These are phyloP conservation scores for Beauveria rudraprayagi DNA, from an alignment of 2,329 filamentous ascomycete genomes.

Conservation along the genomic window DNA sequence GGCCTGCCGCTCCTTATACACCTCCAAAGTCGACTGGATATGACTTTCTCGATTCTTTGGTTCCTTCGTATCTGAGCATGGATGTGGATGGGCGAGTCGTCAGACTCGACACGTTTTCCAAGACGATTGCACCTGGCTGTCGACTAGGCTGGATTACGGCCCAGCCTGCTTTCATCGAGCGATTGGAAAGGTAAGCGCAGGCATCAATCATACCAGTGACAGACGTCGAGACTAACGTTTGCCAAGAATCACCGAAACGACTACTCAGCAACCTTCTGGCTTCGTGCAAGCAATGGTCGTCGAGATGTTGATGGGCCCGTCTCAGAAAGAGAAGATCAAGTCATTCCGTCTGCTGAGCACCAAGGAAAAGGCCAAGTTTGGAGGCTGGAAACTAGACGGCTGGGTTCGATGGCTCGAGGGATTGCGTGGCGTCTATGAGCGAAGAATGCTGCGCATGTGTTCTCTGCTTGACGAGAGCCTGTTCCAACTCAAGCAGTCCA, in stretches of 20 bases:
- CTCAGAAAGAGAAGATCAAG: constrained; percentile 39
- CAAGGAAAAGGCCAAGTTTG: constrained; percentile 39
- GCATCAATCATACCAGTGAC: no score
- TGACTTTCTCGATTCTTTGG: constrained; percentile 72
- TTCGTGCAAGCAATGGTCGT: constrained; percentile 82
- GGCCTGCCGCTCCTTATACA: constrained; percentile 21
- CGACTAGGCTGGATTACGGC: constrained; percentile 86
- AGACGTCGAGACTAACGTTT: not conserved
- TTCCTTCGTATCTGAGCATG: constrained; percentile 72
- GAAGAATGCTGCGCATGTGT: constrained; percentile 77
- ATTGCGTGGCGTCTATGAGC: constrained; percentile 74
- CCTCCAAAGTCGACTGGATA: constrained; percentile 50
- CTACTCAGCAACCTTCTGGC: constrained; percentile 77
- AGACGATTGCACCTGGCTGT: constrained; percentile 84
- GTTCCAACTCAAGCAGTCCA: constrained; percentile 56
- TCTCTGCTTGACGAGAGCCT: constrained; percentile 60
- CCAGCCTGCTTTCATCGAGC: constrained; percentile 69
- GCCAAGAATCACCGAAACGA: constrained; percentile 63
- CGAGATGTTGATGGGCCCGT: constrained; percentile 66
- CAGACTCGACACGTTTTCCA: constrained; percentile 87
- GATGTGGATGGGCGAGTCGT: constrained; percentile 83
- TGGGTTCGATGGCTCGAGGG: constrained; percentile 91
- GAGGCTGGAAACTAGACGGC: constrained; percentile 69
- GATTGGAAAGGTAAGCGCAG: constrained; percentile 38
- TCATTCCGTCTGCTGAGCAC: constrained; percentile 36